Percentiles rank a stretch among this genome's conserved stretches.
Evolutionary conservation across 495 filamentous ascomycete species (phyloP).

Genomic region (Margaritispora aquatica): DNA sequence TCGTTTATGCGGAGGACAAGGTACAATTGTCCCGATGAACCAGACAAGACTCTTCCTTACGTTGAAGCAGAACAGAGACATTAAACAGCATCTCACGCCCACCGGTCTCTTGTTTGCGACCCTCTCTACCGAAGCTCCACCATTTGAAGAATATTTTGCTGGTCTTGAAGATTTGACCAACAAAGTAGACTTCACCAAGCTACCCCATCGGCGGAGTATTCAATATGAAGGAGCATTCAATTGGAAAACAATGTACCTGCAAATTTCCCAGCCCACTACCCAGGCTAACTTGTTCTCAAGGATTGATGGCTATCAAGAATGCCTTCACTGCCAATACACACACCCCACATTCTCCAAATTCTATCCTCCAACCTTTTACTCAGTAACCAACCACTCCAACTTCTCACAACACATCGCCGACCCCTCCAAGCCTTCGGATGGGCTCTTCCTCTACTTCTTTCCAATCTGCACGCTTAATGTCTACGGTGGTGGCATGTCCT

Average conservation of each 20-base stretch:
- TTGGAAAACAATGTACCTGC: conserved; percentile 54
- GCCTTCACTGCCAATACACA: conserved; percentile 58
- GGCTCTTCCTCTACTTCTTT: conserved; percentile 53
- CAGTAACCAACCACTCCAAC: conserved; percentile 49
- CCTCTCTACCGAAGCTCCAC: conserved; percentile 41
- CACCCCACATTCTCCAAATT: conserved; percentile 53
- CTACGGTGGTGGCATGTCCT: conserved; percentile 55
- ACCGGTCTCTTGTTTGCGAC: conserved; percentile 51
- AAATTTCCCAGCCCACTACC: neutral
- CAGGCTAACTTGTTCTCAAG: conserved; percentile 21
- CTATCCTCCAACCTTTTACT: conserved; percentile 54
- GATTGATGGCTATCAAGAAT: conserved; percentile 60
- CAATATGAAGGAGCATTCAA: conserved; percentile 54
- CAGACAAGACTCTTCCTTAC: conserved; percentile 10
- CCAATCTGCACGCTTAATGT: conserved; percentile 56
- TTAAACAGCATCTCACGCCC: conserved; percentile 38
- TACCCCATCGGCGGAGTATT: conserved; percentile 50
- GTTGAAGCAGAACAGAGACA: conserved; percentile 4
- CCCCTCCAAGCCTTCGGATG: conserved; percentile 36
- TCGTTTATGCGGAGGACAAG: conserved; percentile 31
- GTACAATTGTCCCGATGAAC: conserved; percentile 26
- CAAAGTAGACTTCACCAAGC: conserved; percentile 50
- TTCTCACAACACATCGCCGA: conserved; percentile 55
- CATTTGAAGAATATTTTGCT: conserved; percentile 51
- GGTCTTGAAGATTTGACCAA: conserved; percentile 43